Percentiles rank a stretch among this genome's conserved stretches.
Evolutionary conservation across 2,329 filamentous ascomycete species (phyloP).

Genomic region (Hypoxylon sp.): DNA sequence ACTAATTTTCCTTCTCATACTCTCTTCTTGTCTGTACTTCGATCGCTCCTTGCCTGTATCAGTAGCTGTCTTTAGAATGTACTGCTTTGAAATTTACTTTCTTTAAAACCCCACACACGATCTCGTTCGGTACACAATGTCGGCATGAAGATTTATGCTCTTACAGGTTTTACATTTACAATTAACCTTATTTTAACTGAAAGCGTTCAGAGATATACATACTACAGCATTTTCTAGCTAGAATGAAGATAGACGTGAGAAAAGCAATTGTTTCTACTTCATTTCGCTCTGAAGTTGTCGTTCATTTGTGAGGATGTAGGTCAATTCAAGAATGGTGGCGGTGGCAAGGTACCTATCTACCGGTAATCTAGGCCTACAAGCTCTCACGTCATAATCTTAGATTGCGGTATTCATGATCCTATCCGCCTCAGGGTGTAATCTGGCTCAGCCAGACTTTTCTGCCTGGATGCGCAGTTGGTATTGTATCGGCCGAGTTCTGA

Average conservation of each 20-base stretch:
- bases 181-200: too few species aligned
- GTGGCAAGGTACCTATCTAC: not conserved
- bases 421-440: not conserved
- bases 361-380: not conserved
- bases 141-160: too few species aligned
- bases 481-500: not conserved
- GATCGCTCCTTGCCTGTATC: not conserved
- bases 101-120: not conserved
- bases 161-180: too few species aligned
- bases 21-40: slow-evolving; percentile 2
- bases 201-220: too few species aligned
- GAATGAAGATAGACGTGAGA: not conserved
- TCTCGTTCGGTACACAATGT: not conserved
- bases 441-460: slow-evolving; percentile 3
- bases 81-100: not conserved
- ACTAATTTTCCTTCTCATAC: not conserved
- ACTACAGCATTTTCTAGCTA: not conserved
- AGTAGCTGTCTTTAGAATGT: not conserved
- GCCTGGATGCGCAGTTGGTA: not conserved
- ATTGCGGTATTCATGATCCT: not conserved
- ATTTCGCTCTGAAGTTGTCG: not conserved
- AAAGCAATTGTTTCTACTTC: not conserved
- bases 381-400: slow-evolving; percentile 3
- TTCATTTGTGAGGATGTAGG: not conserved
- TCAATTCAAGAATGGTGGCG: not conserved